Evolutionary conservation across 2,329 filamentous ascomycete species (phyloP).

Genomic region (Geosmithia putterillii): DNA sequence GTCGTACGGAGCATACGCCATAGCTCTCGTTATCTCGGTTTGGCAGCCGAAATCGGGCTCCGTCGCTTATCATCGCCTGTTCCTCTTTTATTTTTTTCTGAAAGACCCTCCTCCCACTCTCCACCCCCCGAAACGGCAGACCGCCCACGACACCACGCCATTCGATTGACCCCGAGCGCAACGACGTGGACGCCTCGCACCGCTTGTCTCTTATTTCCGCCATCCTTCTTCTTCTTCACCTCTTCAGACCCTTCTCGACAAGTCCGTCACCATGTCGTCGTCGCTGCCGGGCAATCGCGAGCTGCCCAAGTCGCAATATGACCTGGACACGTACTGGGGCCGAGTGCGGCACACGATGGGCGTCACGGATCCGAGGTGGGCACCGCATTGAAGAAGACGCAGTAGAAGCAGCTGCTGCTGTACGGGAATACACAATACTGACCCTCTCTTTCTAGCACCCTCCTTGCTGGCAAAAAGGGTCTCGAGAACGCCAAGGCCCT

Average conservation of each 20-base stretch:
- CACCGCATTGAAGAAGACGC: neutral
- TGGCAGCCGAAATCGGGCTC: constrained; percentile 15
- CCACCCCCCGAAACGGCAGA: neutral
- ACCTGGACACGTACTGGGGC: constrained; percentile 89
- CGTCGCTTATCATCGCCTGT: constrained; percentile 18
- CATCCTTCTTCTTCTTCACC: neutral
- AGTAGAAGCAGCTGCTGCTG: neutral
- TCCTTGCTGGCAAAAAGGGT: constrained; percentile 65
- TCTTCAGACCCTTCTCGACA: neutral
- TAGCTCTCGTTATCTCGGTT: no score
- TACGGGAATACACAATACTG: neutral
- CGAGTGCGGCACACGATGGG: constrained; percentile 81
- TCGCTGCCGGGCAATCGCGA: constrained; percentile 61
- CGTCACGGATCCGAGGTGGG: constrained; percentile 91
- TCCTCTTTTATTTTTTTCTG: constrained; percentile 3
- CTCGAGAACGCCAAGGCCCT: constrained; percentile 79
- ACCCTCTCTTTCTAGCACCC: constrained; percentile 46
- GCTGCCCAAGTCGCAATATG: constrained; percentile 82
- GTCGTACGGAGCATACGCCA: no score
- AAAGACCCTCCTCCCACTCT: neutral
- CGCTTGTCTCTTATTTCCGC: no score
- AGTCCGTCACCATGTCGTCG: constrained; percentile 40
- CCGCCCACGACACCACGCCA: neutral
- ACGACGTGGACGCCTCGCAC: no score
- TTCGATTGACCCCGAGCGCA: neutral